Evolutionary conservation across 116 monocot species (phyloP), one percentile per base, ranked within the genome.

Genomic region (Posidonia oceanica): DNA sequence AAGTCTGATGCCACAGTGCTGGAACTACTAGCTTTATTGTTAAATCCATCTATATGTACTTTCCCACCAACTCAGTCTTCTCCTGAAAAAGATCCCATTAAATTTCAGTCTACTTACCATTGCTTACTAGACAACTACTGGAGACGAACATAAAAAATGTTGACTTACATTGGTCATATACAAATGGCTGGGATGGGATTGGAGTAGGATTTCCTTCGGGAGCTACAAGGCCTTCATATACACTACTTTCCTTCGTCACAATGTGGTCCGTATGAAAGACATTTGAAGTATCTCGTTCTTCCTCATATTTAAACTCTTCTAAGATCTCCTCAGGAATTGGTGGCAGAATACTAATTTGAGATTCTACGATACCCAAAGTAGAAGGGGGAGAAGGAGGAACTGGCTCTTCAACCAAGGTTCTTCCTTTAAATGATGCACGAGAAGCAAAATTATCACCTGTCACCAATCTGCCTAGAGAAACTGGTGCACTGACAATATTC

Each of bases 311-410:
- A 42, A 53, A 75, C 69, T 75, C 74, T 57, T 77, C 81, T 8
- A 57, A 22, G 52, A 66, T 76, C 56, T 81, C 76, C 62, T 83
- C 77, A 48, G 79, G 70, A 57, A 78, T 80, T 15, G 80, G 63
- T 20, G 78, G 76, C 57, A 87, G 70, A 53, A 78, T 75, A 23
- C 58, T 82, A 39, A 73, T 36, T 3, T 36, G 64, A 5, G 73
- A 72, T 20, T 78, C 61, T 61, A 52, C 75, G 54, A 66, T 8
- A 71, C 48, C 72, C 14, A 72, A 72, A 10, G 3, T 61, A 20
- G 72, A 52, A 21, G 72, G 72, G 3, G 72, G 72, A 51, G 72
- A 72, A 37, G 63, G 72, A 61, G 72, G 72, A 44, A 63, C 4
- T 1, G 20, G 15, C 1, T 72, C 72, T 15, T 42, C 44, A 23